phyloP scores from a whole-genome alignment of 2,329 filamentous ascomycete genomes.

The Trematosphaeria pertusa region DNA sequence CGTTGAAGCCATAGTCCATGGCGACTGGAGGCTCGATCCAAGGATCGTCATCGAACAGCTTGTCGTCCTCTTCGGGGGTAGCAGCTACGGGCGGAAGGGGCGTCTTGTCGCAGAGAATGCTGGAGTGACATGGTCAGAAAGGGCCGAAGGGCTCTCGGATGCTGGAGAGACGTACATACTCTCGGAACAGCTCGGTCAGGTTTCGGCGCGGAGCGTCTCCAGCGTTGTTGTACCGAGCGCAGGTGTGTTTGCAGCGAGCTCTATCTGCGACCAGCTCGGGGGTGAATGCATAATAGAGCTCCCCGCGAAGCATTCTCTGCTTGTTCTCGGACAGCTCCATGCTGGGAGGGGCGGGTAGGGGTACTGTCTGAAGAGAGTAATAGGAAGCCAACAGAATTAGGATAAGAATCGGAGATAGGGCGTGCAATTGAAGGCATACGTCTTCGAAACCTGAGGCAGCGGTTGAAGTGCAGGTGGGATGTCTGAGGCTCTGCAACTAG shows the following conservation, averaged over 20 bases:
- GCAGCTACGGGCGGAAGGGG: constrained; percentile 67
- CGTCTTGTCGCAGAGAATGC: constrained; percentile 67
- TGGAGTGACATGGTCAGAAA: too few species aligned
- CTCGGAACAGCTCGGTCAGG: constrained; percentile 72
- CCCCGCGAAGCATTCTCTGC: constrained; percentile 66
- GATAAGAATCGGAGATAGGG: too few species aligned
- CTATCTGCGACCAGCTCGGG: constrained; percentile 71
- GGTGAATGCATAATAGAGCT: constrained; percentile 77
- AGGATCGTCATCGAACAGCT: constrained; percentile 67
- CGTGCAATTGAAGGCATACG: too few species aligned
- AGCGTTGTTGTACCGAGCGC: constrained; percentile 68
- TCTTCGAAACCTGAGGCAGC: too few species aligned
- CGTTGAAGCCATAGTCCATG: constrained; percentile 80
- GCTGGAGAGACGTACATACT: constrained; percentile 61
- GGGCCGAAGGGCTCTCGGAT: too few species aligned
- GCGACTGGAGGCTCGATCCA: constrained; percentile 74
- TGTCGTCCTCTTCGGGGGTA: constrained; percentile 69
- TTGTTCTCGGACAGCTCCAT: constrained; percentile 47
- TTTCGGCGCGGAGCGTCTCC: constrained; percentile 66
- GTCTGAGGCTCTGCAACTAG: too few species aligned
- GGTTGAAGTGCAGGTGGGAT: too few species aligned
- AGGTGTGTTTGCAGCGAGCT: constrained; percentile 67
- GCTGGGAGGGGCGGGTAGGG: background rate
- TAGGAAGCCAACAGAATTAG: too few species aligned
- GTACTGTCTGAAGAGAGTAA: background rate